Percentiles rank a stretch among this genome's conserved stretches.
Conservation (phyloP, 1,284 basidiomycete species). For the Malassezia globosa region DNA sequence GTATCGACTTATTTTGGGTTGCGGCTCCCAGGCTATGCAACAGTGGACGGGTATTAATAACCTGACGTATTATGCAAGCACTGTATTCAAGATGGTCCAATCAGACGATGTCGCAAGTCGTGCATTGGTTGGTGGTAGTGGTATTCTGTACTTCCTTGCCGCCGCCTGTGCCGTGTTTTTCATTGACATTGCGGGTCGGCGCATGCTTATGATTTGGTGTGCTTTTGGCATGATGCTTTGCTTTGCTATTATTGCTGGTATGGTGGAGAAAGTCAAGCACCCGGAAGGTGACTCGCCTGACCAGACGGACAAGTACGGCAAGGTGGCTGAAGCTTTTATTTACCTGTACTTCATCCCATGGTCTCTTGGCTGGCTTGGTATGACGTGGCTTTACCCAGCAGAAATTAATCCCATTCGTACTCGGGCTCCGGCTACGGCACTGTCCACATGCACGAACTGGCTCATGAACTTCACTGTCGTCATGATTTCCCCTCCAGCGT, state of each 20-base stretch:
- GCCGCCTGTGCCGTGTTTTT: slow-evolving; percentile 55
- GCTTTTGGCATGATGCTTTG: slow-evolving; percentile 58
- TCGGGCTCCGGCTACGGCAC: slow-evolving; percentile 46
- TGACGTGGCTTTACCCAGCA: slow-evolving; percentile 52
- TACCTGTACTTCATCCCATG: slow-evolving; percentile 58
- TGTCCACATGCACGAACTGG: slow-evolving; percentile 45
- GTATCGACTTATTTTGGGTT: slow-evolving; percentile 54
- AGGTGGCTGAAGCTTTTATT: slow-evolving; percentile 54
- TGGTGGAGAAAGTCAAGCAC: slow-evolving; percentile 49
- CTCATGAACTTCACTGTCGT: slow-evolving; percentile 49
- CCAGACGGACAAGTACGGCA: slow-evolving; percentile 6
- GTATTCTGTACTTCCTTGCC: slow-evolving; percentile 60
- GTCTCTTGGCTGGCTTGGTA: slow-evolving; percentile 61
- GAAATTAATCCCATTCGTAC: slow-evolving; percentile 47
- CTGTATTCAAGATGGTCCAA: slow-evolving; percentile 37
- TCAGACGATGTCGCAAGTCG: slow-evolving; percentile 56
- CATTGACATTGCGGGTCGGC: slow-evolving; percentile 54
- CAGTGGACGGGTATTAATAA: slow-evolving; percentile 60
- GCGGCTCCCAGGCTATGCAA: slow-evolving; percentile 60
- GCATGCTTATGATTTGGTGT: slow-evolving; percentile 60
- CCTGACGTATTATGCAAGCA: slow-evolving; percentile 54
- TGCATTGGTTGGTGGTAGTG: slow-evolving; percentile 60
- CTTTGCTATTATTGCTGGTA: slow-evolving; percentile 53
- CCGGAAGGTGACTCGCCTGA: slow-evolving; percentile 40
- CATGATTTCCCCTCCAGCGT: slow-evolving; percentile 59